phyloP scores from a whole-genome alignment of 257 asterid genomes.

The Asclepias syriaca region DNA sequence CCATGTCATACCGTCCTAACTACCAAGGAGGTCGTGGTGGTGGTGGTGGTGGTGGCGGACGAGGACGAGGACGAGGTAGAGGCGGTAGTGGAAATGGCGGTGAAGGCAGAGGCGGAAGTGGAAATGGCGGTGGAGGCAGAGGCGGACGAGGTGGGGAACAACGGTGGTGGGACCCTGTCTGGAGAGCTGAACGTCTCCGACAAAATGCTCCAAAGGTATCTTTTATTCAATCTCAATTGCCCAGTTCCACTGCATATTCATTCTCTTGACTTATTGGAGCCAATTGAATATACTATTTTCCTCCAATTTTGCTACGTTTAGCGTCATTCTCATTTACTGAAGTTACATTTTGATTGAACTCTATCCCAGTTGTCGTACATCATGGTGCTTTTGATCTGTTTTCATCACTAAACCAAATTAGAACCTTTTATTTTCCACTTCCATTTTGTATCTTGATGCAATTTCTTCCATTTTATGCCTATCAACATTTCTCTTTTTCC shows the following conservation, averaged over 20 bases:
- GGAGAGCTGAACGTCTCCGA: constrained; percentile 93
- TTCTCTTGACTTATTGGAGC: not conserved
- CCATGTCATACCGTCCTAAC: constrained; percentile 83
- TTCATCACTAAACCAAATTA: not conserved
- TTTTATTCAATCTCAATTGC: not conserved
- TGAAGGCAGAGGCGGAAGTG: constrained; percentile 38
- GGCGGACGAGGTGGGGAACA: constrained; percentile 76
- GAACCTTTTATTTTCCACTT: not conserved
- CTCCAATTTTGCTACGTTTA: not conserved
- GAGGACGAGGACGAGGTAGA: constrained; percentile 34
- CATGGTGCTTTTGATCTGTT: not conserved
- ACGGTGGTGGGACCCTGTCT: constrained; percentile 98
- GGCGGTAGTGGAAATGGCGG: constrained; percentile 44
- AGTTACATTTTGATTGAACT: not conserved
- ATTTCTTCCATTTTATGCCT: not conserved
- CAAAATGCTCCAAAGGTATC: constrained; percentile 73
- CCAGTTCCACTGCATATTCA: not conserved
- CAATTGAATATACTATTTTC: not conserved
- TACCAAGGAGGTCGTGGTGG: constrained; percentile 72
- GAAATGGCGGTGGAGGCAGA: constrained; percentile 42
- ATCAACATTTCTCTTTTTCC: not conserved
- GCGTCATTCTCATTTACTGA: not conserved
- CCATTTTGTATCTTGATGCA: not conserved
- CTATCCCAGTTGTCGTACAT: not conserved
- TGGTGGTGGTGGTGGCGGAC: constrained; percentile 38